A percentile compares a stretch with the other conserved stretches of the same genome.
These are phyloP conservation scores for Pyrenophora teres DNA, from an alignment of 2,329 filamentous ascomycete species.

Conservation along the genomic window DNA sequence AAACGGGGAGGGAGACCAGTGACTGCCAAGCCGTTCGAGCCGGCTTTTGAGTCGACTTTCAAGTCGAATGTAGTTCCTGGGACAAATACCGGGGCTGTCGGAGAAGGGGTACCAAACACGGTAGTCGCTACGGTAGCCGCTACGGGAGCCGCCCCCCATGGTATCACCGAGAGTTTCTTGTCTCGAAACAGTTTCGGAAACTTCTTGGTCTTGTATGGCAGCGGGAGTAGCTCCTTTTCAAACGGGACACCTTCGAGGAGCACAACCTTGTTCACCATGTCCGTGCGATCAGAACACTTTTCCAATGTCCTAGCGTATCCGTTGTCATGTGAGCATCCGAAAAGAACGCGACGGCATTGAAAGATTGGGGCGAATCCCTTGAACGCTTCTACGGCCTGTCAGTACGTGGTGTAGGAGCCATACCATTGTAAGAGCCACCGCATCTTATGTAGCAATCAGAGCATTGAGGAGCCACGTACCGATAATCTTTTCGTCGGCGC, in stretches of 20 bases:
- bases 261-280: slow-evolving; percentile 56
- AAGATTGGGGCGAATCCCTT: slow-evolving; percentile 61
- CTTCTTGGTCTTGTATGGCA: slow-evolving; percentile 58
- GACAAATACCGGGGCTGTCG: slow-evolving; percentile 1
- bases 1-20: slow-evolving; percentile 34
- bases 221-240: slow-evolving; percentile 55
- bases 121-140: neutral
- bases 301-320: slow-evolving; percentile 60
- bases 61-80: neutral
- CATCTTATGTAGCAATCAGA: neutral
- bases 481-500: slow-evolving; percentile 53
- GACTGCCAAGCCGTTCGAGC: slow-evolving; percentile 18
- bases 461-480: slow-evolving; percentile 46
- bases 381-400: slow-evolving; percentile 54
- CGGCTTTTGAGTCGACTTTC: neutral
- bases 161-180: slow-evolving; percentile 49
- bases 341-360: slow-evolving; percentile 64
- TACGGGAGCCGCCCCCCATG: neutral
- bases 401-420: neutral
- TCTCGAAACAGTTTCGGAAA: slow-evolving; percentile 60
- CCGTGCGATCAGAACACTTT: slow-evolving; percentile 53
- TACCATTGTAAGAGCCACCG: too few relatives aligned
- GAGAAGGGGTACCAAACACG: neutral
- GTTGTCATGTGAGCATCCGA: slow-evolving; percentile 63
- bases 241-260: slow-evolving; percentile 63